A percentile compares a stretch with the other conserved stretches of the same genome.
Evolutionary conservation across 2,329 filamentous ascomycete species (phyloP).

Genomic region (Alternaria sp.): DNA sequence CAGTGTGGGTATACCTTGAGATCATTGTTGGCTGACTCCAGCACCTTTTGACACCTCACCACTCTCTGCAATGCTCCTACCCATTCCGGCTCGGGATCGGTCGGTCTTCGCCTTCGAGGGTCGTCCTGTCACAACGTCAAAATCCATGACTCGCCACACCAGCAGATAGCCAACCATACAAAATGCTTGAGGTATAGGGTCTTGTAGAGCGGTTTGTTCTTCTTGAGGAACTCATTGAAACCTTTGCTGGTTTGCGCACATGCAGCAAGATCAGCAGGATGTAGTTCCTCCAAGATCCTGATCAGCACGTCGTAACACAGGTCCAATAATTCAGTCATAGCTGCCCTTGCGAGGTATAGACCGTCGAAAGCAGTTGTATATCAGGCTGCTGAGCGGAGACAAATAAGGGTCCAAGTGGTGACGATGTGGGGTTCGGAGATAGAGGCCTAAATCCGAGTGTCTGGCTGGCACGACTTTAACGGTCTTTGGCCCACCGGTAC

Average conservation of each 20-base stretch:
- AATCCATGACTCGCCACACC: neutral
- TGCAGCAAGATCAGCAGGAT: constrained; percentile 42
- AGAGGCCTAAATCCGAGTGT: neutral
- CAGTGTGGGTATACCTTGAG: constrained; percentile 46
- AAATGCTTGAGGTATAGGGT: constrained; percentile 67
- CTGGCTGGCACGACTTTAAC: neutral
- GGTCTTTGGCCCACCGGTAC: neutral
- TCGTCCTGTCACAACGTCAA: constrained; percentile 49
- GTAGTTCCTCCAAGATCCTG: constrained; percentile 43
- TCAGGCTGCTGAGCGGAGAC: neutral
- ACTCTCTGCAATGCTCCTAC: constrained; percentile 39
- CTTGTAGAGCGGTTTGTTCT: constrained; percentile 68
- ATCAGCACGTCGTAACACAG: constrained; percentile 49
- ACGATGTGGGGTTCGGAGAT: constrained; percentile 17
- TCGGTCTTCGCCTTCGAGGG: constrained; percentile 38
- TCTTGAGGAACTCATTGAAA: constrained; percentile 64
- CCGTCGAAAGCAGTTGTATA: neutral
- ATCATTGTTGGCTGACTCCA: constrained; percentile 52
- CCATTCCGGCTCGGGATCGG: constrained; percentile 44
- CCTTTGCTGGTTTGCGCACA: constrained; percentile 40
- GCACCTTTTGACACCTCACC: constrained; percentile 53
- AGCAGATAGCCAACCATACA: constrained; percentile 52
- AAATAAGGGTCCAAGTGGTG: constrained; percentile 1
- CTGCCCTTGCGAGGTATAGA: neutral
- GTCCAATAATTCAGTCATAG: constrained; percentile 44